Conservation (phyloP, 1,284 basidiomycete genomes). For the Malassezia vespertilionis region DNA sequence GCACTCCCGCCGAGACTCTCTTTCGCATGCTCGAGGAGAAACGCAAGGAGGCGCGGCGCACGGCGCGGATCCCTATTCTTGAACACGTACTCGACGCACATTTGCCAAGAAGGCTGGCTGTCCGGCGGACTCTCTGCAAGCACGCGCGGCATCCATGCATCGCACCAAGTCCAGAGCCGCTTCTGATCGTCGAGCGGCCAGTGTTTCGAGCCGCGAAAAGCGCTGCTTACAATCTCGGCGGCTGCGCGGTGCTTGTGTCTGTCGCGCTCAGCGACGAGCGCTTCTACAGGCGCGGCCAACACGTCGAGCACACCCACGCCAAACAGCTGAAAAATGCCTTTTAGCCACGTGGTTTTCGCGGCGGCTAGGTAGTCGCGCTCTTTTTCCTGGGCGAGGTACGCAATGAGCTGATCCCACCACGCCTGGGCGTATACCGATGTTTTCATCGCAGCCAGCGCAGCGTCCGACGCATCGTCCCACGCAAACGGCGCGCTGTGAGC, state of each 20-base stretch:
- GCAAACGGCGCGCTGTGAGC: slow-evolving; percentile 7
- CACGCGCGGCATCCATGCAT: slow-evolving; percentile 59
- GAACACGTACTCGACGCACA: slow-evolving; percentile 53
- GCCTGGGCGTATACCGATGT: slow-evolving; percentile 52
- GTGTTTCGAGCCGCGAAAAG: slow-evolving; percentile 70
- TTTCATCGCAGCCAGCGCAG: slow-evolving; percentile 57
- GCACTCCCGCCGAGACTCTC: slow-evolving; percentile 15
- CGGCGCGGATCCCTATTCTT: slow-evolving; percentile 74
- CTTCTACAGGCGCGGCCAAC: slow-evolving; percentile 50
- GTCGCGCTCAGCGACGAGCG: slow-evolving; percentile 59
- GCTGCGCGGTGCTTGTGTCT: slow-evolving; percentile 85
- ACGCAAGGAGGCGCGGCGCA: slow-evolving; percentile 64
- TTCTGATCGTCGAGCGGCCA: slow-evolving; percentile 62
- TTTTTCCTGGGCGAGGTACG: slow-evolving; percentile 41
- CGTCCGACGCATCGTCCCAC: slow-evolving; percentile 50
- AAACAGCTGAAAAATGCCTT: slow-evolving; percentile 53
- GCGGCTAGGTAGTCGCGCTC: slow-evolving; percentile 36
- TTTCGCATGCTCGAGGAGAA: slow-evolving; percentile 23
- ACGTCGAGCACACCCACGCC: slow-evolving; percentile 52
- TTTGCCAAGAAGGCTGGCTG: slow-evolving; percentile 49
- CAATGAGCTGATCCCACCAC: slow-evolving; percentile 55
- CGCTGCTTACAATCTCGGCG: slow-evolving; percentile 71
- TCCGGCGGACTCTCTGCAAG: slow-evolving; percentile 54
- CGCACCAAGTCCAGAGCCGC: slow-evolving; percentile 70
- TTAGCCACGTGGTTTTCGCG: slow-evolving; percentile 51